These are phyloP conservation scores for Verbena officinalis DNA, from an alignment of 257 asterid genomes.

Conservation along the genomic window DNA sequence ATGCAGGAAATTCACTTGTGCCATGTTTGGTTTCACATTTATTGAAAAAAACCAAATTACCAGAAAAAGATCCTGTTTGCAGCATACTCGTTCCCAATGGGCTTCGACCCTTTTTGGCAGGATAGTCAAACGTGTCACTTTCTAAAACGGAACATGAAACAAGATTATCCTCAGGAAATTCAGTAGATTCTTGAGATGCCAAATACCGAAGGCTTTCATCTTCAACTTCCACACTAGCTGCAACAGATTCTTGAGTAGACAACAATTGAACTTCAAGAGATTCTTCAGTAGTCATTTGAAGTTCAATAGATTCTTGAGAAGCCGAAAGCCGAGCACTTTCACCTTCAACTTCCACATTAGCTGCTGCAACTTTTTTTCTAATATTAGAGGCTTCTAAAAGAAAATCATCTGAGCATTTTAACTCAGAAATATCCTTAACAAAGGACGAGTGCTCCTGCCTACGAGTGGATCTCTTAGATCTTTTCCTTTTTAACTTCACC, in stretches of 20 bases:
- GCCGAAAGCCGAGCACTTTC: neutral
- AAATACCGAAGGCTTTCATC: too few species aligned
- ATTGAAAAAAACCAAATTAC: neutral
- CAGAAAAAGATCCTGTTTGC: neutral
- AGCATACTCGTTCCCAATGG: too few species aligned
- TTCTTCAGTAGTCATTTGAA: neutral
- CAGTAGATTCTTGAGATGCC: too few species aligned
- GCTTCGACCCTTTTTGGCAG: too few species aligned
- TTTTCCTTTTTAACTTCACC: conserved; percentile 26
- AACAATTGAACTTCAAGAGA: too few species aligned
- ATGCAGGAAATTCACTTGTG: neutral
- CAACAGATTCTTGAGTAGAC: too few species aligned
- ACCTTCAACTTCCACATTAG: conserved; percentile 2
- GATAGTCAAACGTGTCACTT: too few species aligned
- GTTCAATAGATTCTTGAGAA: neutral
- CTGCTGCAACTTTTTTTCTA: neutral
- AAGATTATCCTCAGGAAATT: too few species aligned
- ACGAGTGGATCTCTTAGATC: conserved; percentile 28
- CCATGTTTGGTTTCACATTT: neutral
- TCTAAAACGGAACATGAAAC: too few species aligned
- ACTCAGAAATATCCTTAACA: neutral
- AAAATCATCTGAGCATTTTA: conserved; percentile 7
- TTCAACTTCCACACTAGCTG: too few species aligned
- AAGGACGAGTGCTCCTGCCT: conserved; percentile 3
- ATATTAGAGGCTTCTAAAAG: conserved; percentile 1